Evolutionary conservation across 2,329 filamentous ascomycete genomes (phyloP).

Genomic region (Alternaria longipes): DNA sequence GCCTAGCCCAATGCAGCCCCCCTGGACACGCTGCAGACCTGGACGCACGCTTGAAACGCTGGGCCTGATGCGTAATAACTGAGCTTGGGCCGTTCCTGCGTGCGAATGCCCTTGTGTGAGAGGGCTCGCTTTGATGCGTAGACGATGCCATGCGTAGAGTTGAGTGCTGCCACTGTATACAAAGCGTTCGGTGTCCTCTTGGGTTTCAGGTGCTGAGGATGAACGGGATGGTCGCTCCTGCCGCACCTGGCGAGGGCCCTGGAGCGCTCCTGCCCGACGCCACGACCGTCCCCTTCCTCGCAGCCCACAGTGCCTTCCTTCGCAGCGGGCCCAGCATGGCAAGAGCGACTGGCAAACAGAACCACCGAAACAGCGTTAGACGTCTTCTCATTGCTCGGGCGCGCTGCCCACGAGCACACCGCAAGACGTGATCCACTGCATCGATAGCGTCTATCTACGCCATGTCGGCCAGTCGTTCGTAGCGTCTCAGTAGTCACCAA

Average conservation of each 20-base stretch:
- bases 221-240: conserved; percentile 10
- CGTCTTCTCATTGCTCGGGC: conserved; percentile 38
- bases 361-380: conserved; percentile 9
- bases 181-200: conserved; percentile 9
- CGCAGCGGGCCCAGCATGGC: conserved; percentile 13
- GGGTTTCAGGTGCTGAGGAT: conserved; percentile 2
- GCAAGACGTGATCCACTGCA: conserved; percentile 33
- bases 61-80: conserved; percentile 32
- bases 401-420: conserved; percentile 30
- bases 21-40: conserved; percentile 19
- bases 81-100: conserved; percentile 29
- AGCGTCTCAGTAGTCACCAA: conserved; percentile 24
- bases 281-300: background rate
- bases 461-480: conserved; percentile 33
- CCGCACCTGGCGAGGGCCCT: conserved; percentile 13
- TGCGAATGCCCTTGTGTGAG: conserved; percentile 7
- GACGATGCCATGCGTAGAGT: background rate
- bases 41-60: conserved; percentile 35
- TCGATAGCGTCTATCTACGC: conserved; percentile 37
- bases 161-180: conserved; percentile 10
- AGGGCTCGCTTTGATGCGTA: conserved; percentile 7
- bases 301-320: conserved; percentile 3
- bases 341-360: conserved; percentile 17
- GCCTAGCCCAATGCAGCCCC: conserved; percentile 17
- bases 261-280: conserved; percentile 8